Evolutionary conservation across 2,329 filamentous ascomycete genomes (phyloP).

Genomic region (Thelonectria blattea): DNA sequence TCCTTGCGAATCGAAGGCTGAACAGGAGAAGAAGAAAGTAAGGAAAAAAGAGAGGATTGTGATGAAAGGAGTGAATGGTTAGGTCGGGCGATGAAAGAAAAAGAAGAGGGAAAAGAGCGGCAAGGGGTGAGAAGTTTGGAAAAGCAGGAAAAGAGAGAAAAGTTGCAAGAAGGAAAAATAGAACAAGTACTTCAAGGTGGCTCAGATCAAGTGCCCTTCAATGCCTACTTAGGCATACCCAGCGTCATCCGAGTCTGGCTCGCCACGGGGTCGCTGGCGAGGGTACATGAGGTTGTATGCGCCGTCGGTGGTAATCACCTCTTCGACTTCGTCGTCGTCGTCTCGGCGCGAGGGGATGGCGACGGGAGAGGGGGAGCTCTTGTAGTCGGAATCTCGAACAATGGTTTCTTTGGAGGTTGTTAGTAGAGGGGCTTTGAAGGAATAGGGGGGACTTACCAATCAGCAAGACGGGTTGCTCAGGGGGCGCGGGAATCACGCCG

Average conservation of each 20-base stretch:
- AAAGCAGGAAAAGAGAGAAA: too few species aligned
- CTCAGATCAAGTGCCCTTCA: not conserved
- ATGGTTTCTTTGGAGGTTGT: conserved; percentile 27
- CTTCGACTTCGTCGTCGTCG: conserved; percentile 22
- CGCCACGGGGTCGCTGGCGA: not conserved
- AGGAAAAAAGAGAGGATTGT: too few species aligned
- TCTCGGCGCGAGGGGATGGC: conserved; percentile 20
- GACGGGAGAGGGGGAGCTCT: conserved; percentile 14
- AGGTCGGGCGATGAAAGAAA: too few species aligned
- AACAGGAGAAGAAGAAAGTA: too few species aligned
- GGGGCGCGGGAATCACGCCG: conserved; percentile 27
- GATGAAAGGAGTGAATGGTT: too few species aligned
- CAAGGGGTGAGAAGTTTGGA: too few species aligned
- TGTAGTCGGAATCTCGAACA: conserved; percentile 17
- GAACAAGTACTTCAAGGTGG: too few species aligned
- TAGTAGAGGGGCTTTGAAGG: not conserved
- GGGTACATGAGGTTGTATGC: conserved; percentile 2
- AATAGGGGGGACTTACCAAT: conserved; percentile 37
- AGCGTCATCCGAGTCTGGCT: not conserved
- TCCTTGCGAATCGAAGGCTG: too few species aligned
- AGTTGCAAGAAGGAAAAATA: too few species aligned
- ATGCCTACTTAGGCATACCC: not conserved
- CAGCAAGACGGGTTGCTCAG: conserved; percentile 32
- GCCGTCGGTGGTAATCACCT: conserved; percentile 3
- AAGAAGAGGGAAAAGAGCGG: too few species aligned